Conservation (phyloP, 345 rosid genomes). For the Acer saccharum region DNA sequence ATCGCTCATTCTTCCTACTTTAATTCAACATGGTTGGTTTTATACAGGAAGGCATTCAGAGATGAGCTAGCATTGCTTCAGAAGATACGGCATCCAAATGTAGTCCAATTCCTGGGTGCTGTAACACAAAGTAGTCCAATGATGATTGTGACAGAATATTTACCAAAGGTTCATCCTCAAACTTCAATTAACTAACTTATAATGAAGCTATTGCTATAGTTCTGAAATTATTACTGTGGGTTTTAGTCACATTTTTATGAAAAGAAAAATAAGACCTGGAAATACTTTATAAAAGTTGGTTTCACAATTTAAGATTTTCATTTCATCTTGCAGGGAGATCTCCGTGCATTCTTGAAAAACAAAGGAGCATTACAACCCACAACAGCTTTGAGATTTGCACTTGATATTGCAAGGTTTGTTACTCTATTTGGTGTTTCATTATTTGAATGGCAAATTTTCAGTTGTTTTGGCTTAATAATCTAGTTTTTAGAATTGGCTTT, state of each 20-base stretch:
- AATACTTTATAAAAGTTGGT: not conserved
- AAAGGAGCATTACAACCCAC: slow-evolving; percentile 63
- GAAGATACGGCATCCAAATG: slow-evolving; percentile 94
- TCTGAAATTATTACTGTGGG: not conserved
- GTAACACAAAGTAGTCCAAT: slow-evolving; percentile 95
- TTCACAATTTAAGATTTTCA: not conserved
- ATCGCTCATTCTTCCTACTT: not conserved
- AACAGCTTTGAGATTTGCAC: slow-evolving; percentile 72
- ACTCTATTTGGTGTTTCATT: slow-evolving; percentile 6
- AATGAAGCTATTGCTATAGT: not conserved
- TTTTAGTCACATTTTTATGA: not conserved
- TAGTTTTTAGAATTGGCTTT: not conserved
- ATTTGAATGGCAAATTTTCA: not conserved
- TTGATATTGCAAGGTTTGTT: slow-evolving; percentile 90
- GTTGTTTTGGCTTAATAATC: not conserved
- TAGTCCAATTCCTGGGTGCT: slow-evolving; percentile 96
- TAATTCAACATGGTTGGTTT: slow-evolving; percentile 19
- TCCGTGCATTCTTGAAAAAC: slow-evolving; percentile 54
- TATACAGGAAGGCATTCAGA: slow-evolving; percentile 67
- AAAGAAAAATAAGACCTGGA: not conserved
- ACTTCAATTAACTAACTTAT: slow-evolving; percentile 9
- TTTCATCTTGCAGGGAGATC: slow-evolving; percentile 67
- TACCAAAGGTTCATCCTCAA: slow-evolving; percentile 64
- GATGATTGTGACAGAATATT: slow-evolving; percentile 97
- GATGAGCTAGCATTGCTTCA: slow-evolving; percentile 96